phyloP scores from a whole-genome alignment of 495 filamentous ascomycete genomes.

The Neurospora sp. region DNA sequence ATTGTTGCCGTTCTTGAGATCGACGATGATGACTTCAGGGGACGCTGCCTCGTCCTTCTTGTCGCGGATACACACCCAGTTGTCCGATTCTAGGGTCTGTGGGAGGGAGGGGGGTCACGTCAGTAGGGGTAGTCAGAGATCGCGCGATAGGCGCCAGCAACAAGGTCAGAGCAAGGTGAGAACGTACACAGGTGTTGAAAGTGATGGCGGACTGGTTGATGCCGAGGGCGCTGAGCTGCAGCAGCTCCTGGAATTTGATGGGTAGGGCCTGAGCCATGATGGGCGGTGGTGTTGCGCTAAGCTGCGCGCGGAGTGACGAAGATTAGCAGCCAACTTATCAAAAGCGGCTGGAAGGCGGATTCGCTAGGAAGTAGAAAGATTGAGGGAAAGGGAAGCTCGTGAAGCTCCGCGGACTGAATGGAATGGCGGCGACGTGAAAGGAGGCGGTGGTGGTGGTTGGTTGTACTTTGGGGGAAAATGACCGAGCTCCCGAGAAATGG shows the following conservation, averaged over 20 bases:
- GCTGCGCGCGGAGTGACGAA: slow-evolving; percentile 20
- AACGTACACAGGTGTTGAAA: slow-evolving; percentile 90
- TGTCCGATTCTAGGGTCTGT: slow-evolving; percentile 94
- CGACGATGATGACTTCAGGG: slow-evolving; percentile 92
- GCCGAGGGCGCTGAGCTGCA: slow-evolving; percentile 71
- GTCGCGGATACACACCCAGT: slow-evolving; percentile 91
- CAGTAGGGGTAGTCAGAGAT: background rate
- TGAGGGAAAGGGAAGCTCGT: slow-evolving; percentile 4
- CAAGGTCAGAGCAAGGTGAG: slow-evolving; percentile 1
- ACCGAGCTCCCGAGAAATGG: background rate
- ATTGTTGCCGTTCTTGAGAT: slow-evolving; percentile 91
- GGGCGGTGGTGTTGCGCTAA: slow-evolving; percentile 19
- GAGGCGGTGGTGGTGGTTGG: background rate
- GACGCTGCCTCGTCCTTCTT: slow-evolving; percentile 68
- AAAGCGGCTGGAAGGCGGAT: slow-evolving; percentile 14
- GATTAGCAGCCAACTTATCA: slow-evolving; percentile 24
- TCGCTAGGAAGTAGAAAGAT: background rate
- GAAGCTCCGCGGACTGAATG: background rate
- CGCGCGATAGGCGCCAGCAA: slow-evolving; percentile 1
- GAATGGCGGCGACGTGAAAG: background rate
- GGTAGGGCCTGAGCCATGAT: slow-evolving; percentile 50
- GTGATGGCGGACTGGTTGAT: slow-evolving; percentile 84
- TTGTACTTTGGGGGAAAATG: background rate
- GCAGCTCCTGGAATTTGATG: slow-evolving; percentile 90
- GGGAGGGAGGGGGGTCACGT: background rate